Conservation (phyloP, 306 rosid genomes). For the Castanea mollissima region DNA sequence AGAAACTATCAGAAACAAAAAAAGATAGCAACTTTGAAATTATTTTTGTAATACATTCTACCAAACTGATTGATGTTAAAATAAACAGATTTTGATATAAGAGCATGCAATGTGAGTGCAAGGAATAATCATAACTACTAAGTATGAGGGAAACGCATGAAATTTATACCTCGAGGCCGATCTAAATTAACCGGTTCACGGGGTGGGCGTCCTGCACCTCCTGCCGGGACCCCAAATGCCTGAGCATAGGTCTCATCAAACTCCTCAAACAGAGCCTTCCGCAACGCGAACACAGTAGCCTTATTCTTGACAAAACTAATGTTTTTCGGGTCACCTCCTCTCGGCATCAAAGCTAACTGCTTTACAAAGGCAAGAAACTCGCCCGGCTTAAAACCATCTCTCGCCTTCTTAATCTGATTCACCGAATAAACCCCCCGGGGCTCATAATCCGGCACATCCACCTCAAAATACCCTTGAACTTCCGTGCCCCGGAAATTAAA, state of each 20-base stretch:
- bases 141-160: conserved; percentile 5
- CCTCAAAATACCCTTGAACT: conserved; percentile 61
- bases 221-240: conserved; percentile 72
- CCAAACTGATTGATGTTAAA: not conserved
- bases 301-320: conserved; percentile 56
- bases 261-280: conserved; percentile 80
- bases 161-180: conserved; percentile 73
- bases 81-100: not conserved
- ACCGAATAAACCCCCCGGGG: conserved; percentile 69
- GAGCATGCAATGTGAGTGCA: not conserved
- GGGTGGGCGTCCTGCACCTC: conserved; percentile 49
- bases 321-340: conserved; percentile 41
- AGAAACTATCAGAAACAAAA: not conserved
- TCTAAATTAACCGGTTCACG: conserved; percentile 28
- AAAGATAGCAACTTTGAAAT: not conserved
- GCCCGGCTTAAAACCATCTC: conserved; percentile 52
- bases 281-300: conserved; percentile 55
- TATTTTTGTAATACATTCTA: not conserved
- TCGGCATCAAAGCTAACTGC: conserved; percentile 66
- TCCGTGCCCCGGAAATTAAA: conserved; percentile 48
- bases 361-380: conserved; percentile 67
- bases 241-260: conserved; percentile 92
- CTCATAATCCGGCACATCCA: conserved; percentile 86
- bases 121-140: not conserved
- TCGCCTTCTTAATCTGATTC: conserved; percentile 57